phyloP scores from a whole-genome alignment of 2,329 filamentous ascomycete genomes.

The Fusarium torulosum region DNA sequence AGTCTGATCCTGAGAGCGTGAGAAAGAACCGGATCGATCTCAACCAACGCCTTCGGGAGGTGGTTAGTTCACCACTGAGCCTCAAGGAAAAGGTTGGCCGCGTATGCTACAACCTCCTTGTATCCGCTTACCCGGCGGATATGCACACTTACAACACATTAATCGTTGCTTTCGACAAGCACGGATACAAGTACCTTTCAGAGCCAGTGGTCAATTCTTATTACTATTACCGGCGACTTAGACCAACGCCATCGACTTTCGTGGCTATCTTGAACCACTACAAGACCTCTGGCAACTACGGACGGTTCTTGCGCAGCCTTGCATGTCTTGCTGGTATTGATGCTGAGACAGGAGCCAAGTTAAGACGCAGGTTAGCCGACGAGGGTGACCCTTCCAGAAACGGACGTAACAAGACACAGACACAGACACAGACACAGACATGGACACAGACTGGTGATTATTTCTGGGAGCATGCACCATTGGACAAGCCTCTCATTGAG shows the following conservation, averaged over 20 bases:
- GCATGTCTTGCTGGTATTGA: slow-evolving; percentile 62
- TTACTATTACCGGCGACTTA: slow-evolving; percentile 58
- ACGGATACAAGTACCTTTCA: slow-evolving; percentile 63
- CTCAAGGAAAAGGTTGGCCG: slow-evolving; percentile 54
- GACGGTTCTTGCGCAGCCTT: slow-evolving; percentile 60
- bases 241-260: slow-evolving; percentile 63
- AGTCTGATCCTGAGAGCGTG: slow-evolving; percentile 48
- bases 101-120: slow-evolving; percentile 75
- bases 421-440: slow-evolving; percentile 16
- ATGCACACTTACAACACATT: slow-evolving; percentile 79
- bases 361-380: slow-evolving; percentile 53
- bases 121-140: slow-evolving; percentile 71
- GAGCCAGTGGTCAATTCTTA: slow-evolving; percentile 67
- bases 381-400: slow-evolving; percentile 49
- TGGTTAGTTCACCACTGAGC: slow-evolving; percentile 45
- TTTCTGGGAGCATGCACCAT: slow-evolving; percentile 56
- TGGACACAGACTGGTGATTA: slow-evolving; percentile 51
- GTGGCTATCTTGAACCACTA: slow-evolving; percentile 65
- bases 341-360: slow-evolving; percentile 54
- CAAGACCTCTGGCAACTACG: slow-evolving; percentile 56
- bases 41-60: slow-evolving; percentile 50
- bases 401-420: slow-evolving; percentile 39
- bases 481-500: slow-evolving; percentile 58
- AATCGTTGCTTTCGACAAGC: slow-evolving; percentile 72
- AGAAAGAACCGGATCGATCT: slow-evolving; percentile 44